Percentiles rank a stretch among this genome's conserved stretches.
These are phyloP conservation scores for Sclerotinia nivalis DNA, from an alignment of 2,329 filamentous ascomycete genomes.

Conservation along the genomic window DNA sequence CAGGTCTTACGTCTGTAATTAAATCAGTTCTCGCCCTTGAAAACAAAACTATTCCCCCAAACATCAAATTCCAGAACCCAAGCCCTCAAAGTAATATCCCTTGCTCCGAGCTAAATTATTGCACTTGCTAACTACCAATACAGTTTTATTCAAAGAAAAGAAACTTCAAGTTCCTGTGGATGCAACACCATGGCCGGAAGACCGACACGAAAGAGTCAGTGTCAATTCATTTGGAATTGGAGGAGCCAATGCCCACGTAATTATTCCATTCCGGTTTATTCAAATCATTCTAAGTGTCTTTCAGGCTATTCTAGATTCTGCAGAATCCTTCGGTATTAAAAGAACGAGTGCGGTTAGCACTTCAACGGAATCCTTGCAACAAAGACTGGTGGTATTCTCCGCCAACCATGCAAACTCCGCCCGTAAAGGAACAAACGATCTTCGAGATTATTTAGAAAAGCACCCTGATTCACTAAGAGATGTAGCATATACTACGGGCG, in stretches of 20 bases:
- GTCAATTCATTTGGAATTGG: constrained; percentile 37
- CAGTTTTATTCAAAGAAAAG: background rate
- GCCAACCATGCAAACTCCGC: background rate
- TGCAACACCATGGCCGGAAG: constrained; percentile 25
- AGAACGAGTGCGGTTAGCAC: too few species aligned
- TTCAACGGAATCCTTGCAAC: background rate
- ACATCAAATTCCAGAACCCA: constrained; percentile 42
- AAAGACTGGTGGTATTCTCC: background rate
- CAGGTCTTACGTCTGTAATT: constrained; percentile 43
- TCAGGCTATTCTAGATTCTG: constrained; percentile 7
- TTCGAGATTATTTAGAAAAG: background rate
- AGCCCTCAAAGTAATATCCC: constrained; percentile 39
- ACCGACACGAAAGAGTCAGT: constrained; percentile 49
- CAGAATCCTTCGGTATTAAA: background rate
- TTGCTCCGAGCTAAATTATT: too few species aligned
- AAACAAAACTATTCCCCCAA: constrained; percentile 44
- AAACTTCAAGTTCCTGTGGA: constrained; percentile 7
- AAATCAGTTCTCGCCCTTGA: constrained; percentile 46
- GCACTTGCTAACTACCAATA: background rate
- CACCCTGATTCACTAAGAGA: background rate
- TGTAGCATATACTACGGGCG: background rate
- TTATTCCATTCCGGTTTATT: background rate
- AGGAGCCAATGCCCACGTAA: constrained; percentile 40
- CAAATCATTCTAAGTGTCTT: background rate
- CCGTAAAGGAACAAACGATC: background rate